Evolutionary conservation across 768 basidiomycete species (phyloP).

Genomic region (Gymnopilus junonius): DNA sequence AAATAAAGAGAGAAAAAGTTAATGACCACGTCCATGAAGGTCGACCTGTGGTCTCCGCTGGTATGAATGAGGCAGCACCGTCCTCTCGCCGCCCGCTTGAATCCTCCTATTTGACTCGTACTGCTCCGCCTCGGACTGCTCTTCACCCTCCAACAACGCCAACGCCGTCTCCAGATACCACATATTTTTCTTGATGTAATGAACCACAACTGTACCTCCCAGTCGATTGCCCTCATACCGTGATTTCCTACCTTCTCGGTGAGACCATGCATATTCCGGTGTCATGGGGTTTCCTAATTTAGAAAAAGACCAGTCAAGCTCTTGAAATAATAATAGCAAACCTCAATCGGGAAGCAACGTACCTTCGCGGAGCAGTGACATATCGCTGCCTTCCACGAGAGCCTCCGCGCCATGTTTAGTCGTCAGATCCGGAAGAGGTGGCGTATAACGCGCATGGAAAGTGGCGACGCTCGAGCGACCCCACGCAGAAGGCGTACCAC

Average conservation of each 20-base stretch:
- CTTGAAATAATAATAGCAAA: neutral
- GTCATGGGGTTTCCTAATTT: constrained; percentile 58
- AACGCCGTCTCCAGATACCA: constrained; percentile 96
- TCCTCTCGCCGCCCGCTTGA: constrained; percentile 13
- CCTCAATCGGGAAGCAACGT: constrained; percentile 17
- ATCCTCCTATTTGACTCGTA: constrained; percentile 35
- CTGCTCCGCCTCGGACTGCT: constrained; percentile 61
- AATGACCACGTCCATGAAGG: neutral
- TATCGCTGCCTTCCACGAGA: constrained; percentile 88
- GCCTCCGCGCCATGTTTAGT: constrained; percentile 83
- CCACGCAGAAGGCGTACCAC: constrained; percentile 60
- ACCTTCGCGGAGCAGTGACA: constrained; percentile 77
- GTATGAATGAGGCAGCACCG: neutral
- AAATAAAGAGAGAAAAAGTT: neutral
- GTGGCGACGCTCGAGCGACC: constrained; percentile 85
- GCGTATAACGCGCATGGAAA: constrained; percentile 77
- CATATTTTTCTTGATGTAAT: constrained; percentile 96
- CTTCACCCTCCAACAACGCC: constrained; percentile 82
- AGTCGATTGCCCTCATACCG: constrained; percentile 72
- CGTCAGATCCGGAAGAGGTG: constrained; percentile 69
- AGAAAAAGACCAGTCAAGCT: constrained; percentile 5
- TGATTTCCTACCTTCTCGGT: constrained; percentile 69
- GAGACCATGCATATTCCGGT: constrained; percentile 68
- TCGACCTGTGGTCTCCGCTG: constrained; percentile 3
- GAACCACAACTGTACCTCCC: constrained; percentile 94